Evolutionary conservation across 768 basidiomycete genomes (phyloP).

Genomic region (Paxillus ammoniavirescens): DNA sequence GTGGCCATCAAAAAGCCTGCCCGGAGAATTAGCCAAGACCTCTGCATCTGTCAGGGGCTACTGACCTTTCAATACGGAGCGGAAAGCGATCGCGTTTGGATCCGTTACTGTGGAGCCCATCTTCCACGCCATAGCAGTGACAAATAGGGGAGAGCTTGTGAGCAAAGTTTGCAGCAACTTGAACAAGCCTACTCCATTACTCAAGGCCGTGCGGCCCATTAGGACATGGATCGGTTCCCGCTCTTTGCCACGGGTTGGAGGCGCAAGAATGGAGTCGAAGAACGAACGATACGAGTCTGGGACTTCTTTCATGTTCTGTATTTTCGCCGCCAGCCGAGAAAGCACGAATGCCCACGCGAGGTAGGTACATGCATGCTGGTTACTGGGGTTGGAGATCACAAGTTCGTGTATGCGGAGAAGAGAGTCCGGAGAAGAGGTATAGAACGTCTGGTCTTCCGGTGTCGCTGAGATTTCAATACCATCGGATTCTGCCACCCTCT

Average conservation of each 20-base stretch:
- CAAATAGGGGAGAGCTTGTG: conserved; percentile 73
- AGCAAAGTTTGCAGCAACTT: conserved; percentile 53
- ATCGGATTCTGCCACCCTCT: conserved; percentile 56
- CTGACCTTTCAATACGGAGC: conserved; percentile 83
- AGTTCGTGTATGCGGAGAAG: conserved; percentile 67
- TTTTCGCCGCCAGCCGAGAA: conserved; percentile 53
- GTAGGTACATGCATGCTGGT: conserved; percentile 69
- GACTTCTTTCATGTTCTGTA: conserved; percentile 46
- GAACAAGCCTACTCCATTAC: conserved; percentile 60
- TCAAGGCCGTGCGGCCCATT: conserved; percentile 61
- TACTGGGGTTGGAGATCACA: conserved; percentile 55
- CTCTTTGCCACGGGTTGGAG: conserved; percentile 48
- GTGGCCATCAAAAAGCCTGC: conserved; percentile 75
- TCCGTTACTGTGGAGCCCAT: conserved; percentile 67
- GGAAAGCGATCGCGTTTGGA: conserved; percentile 74
- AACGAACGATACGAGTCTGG: conserved; percentile 55
- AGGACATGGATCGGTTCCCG: conserved; percentile 52
- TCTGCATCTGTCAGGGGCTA: neutral
- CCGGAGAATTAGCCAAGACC: conserved; percentile 4
- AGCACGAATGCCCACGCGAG: conserved; percentile 86
- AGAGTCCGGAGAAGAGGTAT: conserved; percentile 60
- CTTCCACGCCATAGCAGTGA: conserved; percentile 68
- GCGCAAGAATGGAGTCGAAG: conserved; percentile 50
- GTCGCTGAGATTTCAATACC: conserved; percentile 50
- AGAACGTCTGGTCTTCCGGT: conserved; percentile 49